Evolutionary conservation across 2,329 filamentous ascomycete species (phyloP), one percentile per base, ranked within the genome.

Genomic region (Stachybotrys chlorohalonatus): DNA sequence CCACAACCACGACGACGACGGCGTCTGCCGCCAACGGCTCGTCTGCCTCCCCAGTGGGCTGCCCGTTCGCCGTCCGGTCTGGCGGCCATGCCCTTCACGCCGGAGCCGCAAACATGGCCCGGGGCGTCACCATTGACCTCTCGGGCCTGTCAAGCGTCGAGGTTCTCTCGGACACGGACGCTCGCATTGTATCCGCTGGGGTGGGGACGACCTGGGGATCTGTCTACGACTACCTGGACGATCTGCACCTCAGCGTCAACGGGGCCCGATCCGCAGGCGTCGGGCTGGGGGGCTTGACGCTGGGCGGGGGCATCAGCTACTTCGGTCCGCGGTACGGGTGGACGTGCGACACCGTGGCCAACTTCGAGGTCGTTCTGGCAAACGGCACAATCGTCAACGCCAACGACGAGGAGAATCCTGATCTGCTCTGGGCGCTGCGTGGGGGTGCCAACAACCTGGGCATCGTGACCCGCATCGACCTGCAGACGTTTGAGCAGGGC

Each of bases 351-450:
- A 72, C 63, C 39, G 62, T 74, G 6, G 52, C 56, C 24, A 68
- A 66, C 54, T 71, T 63, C 49, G 64, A 74, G 56, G 65, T 76
- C 16, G 73, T 78, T 4, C 65, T 75, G 1, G 68, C 68, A 0
- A 61, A 66, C 53, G 72, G 75, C 7, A 52, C 55, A 1, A 65
- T 77, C 47, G 61, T 75, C 24, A 68, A 69, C 5, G 73, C 69
- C 5, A 73, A 67, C 51, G 57, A 39, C 15, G 32, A n/a, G 2
- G 11, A 17, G 49, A 36, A 82, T 36, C 54, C 70, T 0, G 79
- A 83, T 54, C 69, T 85, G 1, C 83, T 78, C 66, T 83, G 79
- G 78, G 82, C 80, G 2, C 70, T 83, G 1, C 70, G 72, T 45
- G 79, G 80, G 16, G 79, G 81, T 1, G 75, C 74, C 8, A 66